Evolutionary conservation across 129 eudicot species (phyloP), one percentile per base, ranked within the genome.

Genomic region (Escallonia herrerae): DNA sequence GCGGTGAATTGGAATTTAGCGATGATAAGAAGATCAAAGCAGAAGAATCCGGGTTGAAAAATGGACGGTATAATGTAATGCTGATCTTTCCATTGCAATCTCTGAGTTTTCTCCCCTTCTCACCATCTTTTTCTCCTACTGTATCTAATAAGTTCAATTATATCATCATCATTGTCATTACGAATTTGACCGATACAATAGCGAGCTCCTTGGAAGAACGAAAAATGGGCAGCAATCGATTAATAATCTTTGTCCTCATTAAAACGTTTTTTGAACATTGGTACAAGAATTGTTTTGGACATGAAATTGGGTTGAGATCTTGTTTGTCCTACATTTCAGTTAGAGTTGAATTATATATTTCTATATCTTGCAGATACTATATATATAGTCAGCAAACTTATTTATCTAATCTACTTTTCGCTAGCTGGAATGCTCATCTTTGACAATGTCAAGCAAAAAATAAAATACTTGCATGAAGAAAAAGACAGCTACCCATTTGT

Each of bases 61-160:
- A 85, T 73, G 84, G 89, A 80, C 89, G 93, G 89, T 89, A 84
- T 80, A 89, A 89, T 85, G 96, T 89, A 89, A 88, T 87, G 75
- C 70, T 74, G 78, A 49, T 46, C 52, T 72, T 52, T 76, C 68
- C 65, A 38, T 50, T 22, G 33, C 33, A 22, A 22, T 22, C 33
- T 22, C 33, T 22, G 33, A 22, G 33, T 22, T 22, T 22, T 22
- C 33, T 22, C 33, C 33, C 33, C 33, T 22, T 22, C 1, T 22
- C 33, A 22, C 33, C 33, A 22, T 22, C 33, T 22, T 22, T 22
- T 22, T 22, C 33, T 22, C 33, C 33, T 22, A 22, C 33, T 22
- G 33, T 22, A 22, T 22, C 33, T 45, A 45, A 45, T 45, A 8
- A 45, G 49, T 5, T 45, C 9, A 45, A 45, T 45, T 0, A 5